phyloP scores from a whole-genome alignment of 371 early-diverging fungal genomes.

The Chytridium lagenaria region DNA sequence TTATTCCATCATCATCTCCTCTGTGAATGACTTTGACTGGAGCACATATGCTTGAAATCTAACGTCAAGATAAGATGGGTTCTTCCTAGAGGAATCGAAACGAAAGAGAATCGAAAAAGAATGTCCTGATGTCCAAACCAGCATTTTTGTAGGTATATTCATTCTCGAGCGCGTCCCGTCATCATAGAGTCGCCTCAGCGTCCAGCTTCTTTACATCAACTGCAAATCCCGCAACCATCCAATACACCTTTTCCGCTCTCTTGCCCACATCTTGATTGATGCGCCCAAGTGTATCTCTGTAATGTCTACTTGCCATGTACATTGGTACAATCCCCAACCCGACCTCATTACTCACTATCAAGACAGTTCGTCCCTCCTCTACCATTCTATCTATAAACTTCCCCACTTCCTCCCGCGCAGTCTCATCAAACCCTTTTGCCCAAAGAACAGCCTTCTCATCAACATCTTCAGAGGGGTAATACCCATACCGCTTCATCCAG shows the following conservation, averaged over 20 bases:
- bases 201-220: slow-evolving; percentile 31
- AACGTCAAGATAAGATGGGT: too few relatives aligned
- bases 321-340: slow-evolving; percentile 32
- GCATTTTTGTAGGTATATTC: too few relatives aligned
- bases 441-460: slow-evolving; percentile 28
- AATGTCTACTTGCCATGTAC: slow-evolving; percentile 21
- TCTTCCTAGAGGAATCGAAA: too few relatives aligned
- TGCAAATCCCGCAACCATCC: slow-evolving; percentile 32
- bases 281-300: slow-evolving; percentile 29
- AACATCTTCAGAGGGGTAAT: slow-evolving; percentile 20
- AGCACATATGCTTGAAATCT: too few relatives aligned
- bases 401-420: slow-evolving; percentile 27
- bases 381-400: slow-evolving; percentile 24
- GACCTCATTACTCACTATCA: slow-evolving; percentile 34
- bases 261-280: slow-evolving; percentile 34
- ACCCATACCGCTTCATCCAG: slow-evolving; percentile 27
- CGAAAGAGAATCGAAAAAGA: too few relatives aligned
- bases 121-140: too few relatives aligned
- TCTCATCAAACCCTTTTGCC: slow-evolving; percentile 26
- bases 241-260: slow-evolving; percentile 23
- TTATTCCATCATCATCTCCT: too few relatives aligned
- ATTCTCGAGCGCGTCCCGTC: too few relatives aligned
- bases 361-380: slow-evolving; percentile 19
- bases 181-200: slow-evolving; percentile 28
- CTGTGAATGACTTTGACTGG: too few relatives aligned